Evolutionary conservation across 352 stramenopile species (phyloP).

Genomic region (Phytophthora fragariae): DNA sequence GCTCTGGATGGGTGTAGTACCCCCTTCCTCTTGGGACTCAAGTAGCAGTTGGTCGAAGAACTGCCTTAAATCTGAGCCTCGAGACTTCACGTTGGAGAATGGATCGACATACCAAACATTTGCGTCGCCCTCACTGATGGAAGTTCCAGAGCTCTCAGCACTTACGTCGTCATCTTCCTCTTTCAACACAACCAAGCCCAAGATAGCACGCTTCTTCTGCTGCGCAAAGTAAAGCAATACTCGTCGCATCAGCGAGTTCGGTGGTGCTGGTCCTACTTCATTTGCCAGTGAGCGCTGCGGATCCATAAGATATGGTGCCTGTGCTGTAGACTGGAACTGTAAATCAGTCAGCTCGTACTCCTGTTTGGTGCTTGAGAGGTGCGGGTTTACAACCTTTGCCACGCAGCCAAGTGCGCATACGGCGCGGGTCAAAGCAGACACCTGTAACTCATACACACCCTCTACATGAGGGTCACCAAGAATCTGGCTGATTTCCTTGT

Average conservation of each 20-base stretch:
- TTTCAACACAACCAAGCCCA: slow-evolving; percentile 57
- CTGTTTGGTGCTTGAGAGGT: slow-evolving; percentile 49
- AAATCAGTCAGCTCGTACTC: slow-evolving; percentile 76
- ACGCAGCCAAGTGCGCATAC: slow-evolving; percentile 94
- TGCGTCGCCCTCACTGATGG: slow-evolving; percentile 49
- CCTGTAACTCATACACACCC: slow-evolving; percentile 94
- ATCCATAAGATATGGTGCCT: slow-evolving; percentile 70
- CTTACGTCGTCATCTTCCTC: slow-evolving; percentile 42
- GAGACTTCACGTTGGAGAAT: slow-evolving; percentile 61
- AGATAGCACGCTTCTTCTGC: slow-evolving; percentile 69
- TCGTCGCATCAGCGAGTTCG: slow-evolving; percentile 51
- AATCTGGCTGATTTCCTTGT: slow-evolving; percentile 83
- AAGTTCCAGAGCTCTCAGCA: slow-evolving; percentile 8
- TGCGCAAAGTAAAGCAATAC: slow-evolving; percentile 80
- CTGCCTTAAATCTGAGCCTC: slow-evolving; percentile 57
- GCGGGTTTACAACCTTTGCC: slow-evolving; percentile 63
- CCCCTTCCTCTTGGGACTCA: slow-evolving; percentile 46
- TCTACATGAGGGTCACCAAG: slow-evolving; percentile 82
- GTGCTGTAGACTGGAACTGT: slow-evolving; percentile 77
- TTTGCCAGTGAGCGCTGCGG: slow-evolving; percentile 29
- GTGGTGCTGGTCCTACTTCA: not conserved
- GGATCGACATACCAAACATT: slow-evolving; percentile 78
- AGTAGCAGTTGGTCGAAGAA: slow-evolving; percentile 62
- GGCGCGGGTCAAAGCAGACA: slow-evolving; percentile 89
- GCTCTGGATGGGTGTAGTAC: slow-evolving; percentile 42